Conservation (phyloP, 225 moss, liverwort and hornwort species). For the Ulota crispa region DNA sequence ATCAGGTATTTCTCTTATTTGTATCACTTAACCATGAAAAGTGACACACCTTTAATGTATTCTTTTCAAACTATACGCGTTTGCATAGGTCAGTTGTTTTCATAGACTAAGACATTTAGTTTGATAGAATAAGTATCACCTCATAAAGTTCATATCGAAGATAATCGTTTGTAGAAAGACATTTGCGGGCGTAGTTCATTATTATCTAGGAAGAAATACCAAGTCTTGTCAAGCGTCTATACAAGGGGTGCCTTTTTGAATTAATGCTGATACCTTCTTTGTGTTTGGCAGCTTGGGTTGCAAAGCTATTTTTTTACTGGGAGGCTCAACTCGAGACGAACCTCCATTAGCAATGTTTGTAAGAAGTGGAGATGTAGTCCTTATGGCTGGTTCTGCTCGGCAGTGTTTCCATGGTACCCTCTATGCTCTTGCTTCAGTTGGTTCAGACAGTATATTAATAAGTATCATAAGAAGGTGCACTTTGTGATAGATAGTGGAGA, state of each 20-base stretch:
- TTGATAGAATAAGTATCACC: not conserved
- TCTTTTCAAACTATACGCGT: not conserved
- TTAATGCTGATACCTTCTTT: slow-evolving; percentile 19
- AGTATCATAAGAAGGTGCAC: not conserved
- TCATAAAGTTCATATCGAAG: slow-evolving; percentile 1
- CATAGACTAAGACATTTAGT: not conserved
- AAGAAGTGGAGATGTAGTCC: slow-evolving; percentile 96
- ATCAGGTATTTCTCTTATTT: slow-evolving; percentile 52
- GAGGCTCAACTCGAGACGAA: slow-evolving; percentile 75
- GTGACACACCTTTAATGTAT: not conserved
- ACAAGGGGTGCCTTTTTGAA: not conserved
- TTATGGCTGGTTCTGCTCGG: slow-evolving; percentile 91
- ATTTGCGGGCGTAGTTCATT: not conserved
- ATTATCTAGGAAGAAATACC: not conserved
- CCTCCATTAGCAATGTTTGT: slow-evolving; percentile 87
- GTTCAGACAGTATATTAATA: not conserved
- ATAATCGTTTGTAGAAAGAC: not conserved
- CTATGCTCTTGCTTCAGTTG: slow-evolving; percentile 4
- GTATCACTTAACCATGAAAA: not conserved
- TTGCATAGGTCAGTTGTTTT: not conserved
- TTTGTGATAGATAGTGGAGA: not conserved
- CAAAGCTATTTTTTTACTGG: slow-evolving; percentile 92
- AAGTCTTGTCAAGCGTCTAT: not conserved
- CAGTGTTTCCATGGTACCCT: slow-evolving; percentile 80
- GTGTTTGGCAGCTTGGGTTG: slow-evolving; percentile 76